Evolutionary conservation across 2,329 filamentous ascomycete species (phyloP), one percentile per base, ranked within the genome.

Genomic region (Thelonectria discophora): DNA sequence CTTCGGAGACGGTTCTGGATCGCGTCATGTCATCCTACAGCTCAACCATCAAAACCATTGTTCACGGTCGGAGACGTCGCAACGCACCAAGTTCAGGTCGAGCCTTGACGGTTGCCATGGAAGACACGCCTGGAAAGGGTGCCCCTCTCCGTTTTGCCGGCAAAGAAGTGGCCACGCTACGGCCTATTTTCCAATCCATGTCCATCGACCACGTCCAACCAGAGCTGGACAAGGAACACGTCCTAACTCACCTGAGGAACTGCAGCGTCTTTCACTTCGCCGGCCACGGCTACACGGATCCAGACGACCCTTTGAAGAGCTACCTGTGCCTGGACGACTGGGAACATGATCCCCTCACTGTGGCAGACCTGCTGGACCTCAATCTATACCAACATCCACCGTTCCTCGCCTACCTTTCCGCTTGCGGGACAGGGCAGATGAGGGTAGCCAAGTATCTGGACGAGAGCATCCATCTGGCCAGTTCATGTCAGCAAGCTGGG

Each of bases 241-340:
- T 52, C 34, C 4, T 42, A 1, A 24, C 49, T 1, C 13, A 40
- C 3, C 17, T 52, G 5, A 11, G 10, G 15, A 1, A 5, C 2
- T 52, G 49, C 20, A 42, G 37, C 8, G 37, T 52, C 3, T 42
- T 52, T 42, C 49, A 52, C 15, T 52, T 52, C 12, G 49, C 49
- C 5, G 49, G 49, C 5, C 49, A 52, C 18, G 18, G 49, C 11
- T n/a, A 42, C 32, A 52, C 34, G 7, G 20, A 52, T n/a, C 13
- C 11, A 11, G 20, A 17, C 7, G 20, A 42, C 24, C 49, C 49
- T 2, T 17, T 40, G 13, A 52, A 24, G 11, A 45, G 42, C 17
- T 20, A 21, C 12, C 12, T 45, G n/a, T 20, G 17, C 9, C 42
- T 45, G 15, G 11, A 21, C 17, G 42, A 45, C 42, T 45, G 42